phyloP scores from a whole-genome alignment of 768 basidiomycete genomes.

The Kwoniella shandongensis region DNA sequence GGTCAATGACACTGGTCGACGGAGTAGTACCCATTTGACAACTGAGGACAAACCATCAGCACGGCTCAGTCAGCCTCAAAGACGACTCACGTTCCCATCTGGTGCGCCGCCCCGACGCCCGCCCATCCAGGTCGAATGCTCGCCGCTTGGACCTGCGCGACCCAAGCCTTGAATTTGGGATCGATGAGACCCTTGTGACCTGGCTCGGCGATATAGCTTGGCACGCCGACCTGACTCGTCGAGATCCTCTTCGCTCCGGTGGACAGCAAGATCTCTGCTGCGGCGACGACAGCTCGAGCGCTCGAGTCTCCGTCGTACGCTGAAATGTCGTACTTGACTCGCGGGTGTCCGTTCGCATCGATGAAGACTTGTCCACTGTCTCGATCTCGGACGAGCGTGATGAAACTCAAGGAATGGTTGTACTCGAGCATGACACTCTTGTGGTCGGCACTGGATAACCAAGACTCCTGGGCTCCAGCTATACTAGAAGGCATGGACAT shows the following conservation, averaged over 20 bases:
- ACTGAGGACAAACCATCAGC: background rate
- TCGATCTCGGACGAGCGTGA: slow-evolving; percentile 39
- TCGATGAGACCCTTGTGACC: slow-evolving; percentile 20
- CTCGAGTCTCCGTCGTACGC: slow-evolving; percentile 31
- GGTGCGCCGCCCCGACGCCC: slow-evolving; percentile 37
- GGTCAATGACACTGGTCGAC: slow-evolving; percentile 37
- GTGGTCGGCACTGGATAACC: slow-evolving; percentile 24
- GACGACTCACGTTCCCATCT: slow-evolving; percentile 42
- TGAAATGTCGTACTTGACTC: slow-evolving; percentile 34
- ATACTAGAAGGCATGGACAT: slow-evolving; percentile 14
- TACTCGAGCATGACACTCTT: slow-evolving; percentile 26
- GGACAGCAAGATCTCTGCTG: slow-evolving; percentile 29
- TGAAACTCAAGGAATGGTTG: slow-evolving; percentile 28
- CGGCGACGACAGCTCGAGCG: slow-evolving; percentile 26
- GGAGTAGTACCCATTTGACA: slow-evolving; percentile 42
- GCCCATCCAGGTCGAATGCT: slow-evolving; percentile 26
- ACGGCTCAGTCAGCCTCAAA: background rate
- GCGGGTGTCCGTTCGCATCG: slow-evolving; percentile 21
- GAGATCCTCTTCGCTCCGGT: slow-evolving; percentile 29
- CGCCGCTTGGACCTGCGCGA: slow-evolving; percentile 24
- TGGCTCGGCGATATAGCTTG: background rate
- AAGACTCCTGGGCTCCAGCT: slow-evolving; percentile 16
- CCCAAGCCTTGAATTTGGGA: slow-evolving; percentile 26
- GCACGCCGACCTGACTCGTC: slow-evolving; percentile 30
- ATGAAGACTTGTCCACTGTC: slow-evolving; percentile 21